These are phyloP conservation scores for Termitomyces sp. DNA, from an alignment of 768 basidiomycete species.

Conservation along the genomic window DNA sequence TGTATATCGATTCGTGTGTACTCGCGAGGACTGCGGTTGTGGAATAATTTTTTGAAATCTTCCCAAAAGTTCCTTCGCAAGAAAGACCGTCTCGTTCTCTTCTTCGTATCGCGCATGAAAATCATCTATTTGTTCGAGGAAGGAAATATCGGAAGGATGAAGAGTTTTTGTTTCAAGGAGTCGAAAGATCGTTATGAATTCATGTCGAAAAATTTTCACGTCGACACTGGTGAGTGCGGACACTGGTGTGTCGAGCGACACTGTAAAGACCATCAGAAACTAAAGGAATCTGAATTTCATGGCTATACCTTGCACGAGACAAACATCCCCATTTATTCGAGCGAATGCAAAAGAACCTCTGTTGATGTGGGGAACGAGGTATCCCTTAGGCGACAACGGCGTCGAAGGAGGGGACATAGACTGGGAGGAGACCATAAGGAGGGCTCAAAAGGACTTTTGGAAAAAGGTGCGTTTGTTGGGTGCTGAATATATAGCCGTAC, in stretches of 20 bases:
- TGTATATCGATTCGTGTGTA: slow-evolving; percentile 15
- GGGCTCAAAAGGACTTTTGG: slow-evolving; percentile 23
- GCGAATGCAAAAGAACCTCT: slow-evolving; percentile 48
- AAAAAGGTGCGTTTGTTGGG: slow-evolving; percentile 20
- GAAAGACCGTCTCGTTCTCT: slow-evolving; percentile 53
- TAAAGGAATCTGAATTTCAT: background rate
- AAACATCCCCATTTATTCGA: slow-evolving; percentile 49
- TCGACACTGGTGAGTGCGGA: slow-evolving; percentile 40
- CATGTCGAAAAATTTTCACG: slow-evolving; percentile 53
- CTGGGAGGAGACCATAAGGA: slow-evolving; percentile 6
- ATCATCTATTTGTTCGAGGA: slow-evolving; percentile 47
- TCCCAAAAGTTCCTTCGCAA: slow-evolving; percentile 46
- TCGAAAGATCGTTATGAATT: slow-evolving; percentile 62
- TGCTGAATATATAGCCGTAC: slow-evolving; percentile 33
- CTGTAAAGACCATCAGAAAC: slow-evolving; percentile 16
- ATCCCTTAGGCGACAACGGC: background rate
- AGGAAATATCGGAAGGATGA: slow-evolving; percentile 44
- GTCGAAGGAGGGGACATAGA: slow-evolving; percentile 2
- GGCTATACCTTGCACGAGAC: slow-evolving; percentile 62
- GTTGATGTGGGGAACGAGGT: slow-evolving; percentile 27
- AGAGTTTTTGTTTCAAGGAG: slow-evolving; percentile 37
- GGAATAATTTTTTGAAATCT: slow-evolving; percentile 34
- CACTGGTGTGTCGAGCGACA: slow-evolving; percentile 32
- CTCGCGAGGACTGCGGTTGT: slow-evolving; percentile 15
- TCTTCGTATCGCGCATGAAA: slow-evolving; percentile 47